Percentiles rank a stretch among this genome's conserved stretches.
Evolutionary conservation across 2,329 filamentous ascomycete genomes (phyloP).

Genomic region (Calonectria pseudoreteaudii): DNA sequence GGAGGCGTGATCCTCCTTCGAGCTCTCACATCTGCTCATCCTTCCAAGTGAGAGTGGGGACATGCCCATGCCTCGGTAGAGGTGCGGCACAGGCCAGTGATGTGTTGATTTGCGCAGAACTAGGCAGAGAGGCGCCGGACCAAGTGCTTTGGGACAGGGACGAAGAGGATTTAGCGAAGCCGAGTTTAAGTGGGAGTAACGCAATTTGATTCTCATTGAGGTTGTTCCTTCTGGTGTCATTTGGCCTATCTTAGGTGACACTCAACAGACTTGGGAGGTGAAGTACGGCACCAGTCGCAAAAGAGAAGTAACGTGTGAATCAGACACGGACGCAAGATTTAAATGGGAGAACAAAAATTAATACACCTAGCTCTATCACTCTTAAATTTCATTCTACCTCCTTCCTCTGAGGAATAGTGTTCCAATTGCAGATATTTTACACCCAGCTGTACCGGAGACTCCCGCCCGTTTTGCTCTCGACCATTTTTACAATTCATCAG

Average conservation of each 20-base stretch:
- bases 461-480: background rate
- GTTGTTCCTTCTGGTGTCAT: background rate
- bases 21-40: conserved; percentile 16
- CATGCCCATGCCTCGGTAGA: conserved; percentile 14
- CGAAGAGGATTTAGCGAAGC: background rate
- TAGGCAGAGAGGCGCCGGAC: background rate
- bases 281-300: background rate
- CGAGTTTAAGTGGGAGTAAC: background rate
- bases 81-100: background rate
- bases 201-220: background rate
- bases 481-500: background rate
- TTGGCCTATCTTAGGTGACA: background rate
- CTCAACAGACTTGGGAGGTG: background rate
- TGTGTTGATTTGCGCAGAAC: background rate
- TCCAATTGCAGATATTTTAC: background rate
- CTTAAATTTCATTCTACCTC: background rate
- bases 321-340: background rate
- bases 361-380: background rate
- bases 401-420: background rate
- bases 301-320: background rate
- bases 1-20: background rate
- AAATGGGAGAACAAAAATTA: background rate
- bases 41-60: conserved; percentile 28
- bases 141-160: background rate
- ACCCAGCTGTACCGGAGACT: background rate